Percentiles rank a stretch among this genome's conserved stretches.
phyloP scores from a whole-genome alignment of 2,329 filamentous ascomycete species.

The Elsinoe fawcettii region DNA sequence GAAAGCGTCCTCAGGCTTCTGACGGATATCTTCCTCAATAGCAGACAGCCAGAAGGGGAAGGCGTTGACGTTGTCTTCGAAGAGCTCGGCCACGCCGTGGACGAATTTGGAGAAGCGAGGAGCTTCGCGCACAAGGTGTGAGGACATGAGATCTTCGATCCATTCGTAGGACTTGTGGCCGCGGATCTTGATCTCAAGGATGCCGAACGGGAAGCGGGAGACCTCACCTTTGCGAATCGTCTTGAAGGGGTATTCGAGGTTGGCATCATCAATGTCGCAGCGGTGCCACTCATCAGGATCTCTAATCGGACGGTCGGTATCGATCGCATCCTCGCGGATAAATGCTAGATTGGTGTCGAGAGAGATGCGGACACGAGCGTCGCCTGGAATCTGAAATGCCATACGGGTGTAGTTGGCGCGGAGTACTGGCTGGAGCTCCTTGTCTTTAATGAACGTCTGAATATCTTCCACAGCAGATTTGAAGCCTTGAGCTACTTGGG shows the following conservation, averaged over 20 bases:
- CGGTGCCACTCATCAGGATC: conserved; percentile 87
- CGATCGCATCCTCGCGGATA: conserved; percentile 68
- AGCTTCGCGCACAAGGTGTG: conserved; percentile 82
- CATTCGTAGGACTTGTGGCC: conserved; percentile 67
- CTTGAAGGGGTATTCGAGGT: conserved; percentile 80
- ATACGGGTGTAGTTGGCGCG: conserved; percentile 90
- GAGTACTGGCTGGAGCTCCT: conserved; percentile 73
- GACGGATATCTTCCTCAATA: conserved; percentile 86
- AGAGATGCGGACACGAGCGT: conserved; percentile 82
- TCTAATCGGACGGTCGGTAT: conserved; percentile 76
- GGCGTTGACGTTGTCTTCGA: conserved; percentile 90
- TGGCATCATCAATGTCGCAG: conserved; percentile 72
- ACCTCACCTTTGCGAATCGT: conserved; percentile 86
- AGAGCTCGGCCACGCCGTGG: conserved; percentile 82
- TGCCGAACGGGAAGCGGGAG: conserved; percentile 78
- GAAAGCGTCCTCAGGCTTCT: conserved; percentile 83
- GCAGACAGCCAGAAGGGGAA: conserved; percentile 94
- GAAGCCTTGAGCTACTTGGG: conserved; percentile 59
- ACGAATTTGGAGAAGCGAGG: conserved; percentile 96
- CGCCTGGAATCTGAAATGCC: conserved; percentile 91
- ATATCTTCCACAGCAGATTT: conserved; percentile 67
- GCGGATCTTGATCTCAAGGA: conserved; percentile 84
- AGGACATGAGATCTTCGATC: conserved; percentile 86
- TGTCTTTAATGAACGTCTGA: conserved; percentile 68
- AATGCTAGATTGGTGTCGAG: conserved; percentile 89